These are phyloP conservation scores for Aristolochia californica DNA, from an alignment of 164 flowering plant genomes.

Conservation along the genomic window DNA sequence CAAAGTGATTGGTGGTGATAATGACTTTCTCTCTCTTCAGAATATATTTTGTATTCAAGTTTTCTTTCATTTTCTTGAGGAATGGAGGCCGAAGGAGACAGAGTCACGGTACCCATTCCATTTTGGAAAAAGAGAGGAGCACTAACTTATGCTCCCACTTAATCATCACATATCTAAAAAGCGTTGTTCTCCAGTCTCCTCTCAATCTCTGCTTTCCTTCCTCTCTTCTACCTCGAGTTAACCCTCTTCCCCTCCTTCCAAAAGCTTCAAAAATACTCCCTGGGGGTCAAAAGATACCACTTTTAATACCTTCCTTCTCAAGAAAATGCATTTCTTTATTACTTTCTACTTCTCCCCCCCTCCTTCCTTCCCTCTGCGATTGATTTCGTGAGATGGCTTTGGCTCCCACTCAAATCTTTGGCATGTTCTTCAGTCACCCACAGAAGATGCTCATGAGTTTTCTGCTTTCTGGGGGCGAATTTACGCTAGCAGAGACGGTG, in stretches of 20 bases:
- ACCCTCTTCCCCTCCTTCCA: conserved; percentile 4
- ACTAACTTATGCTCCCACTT: conserved; percentile 13
- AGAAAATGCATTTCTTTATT: conserved; percentile 12
- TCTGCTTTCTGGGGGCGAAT: too few species aligned
- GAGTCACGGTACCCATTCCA: conserved; percentile 6
- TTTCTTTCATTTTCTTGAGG: too few species aligned
- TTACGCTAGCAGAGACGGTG: too few species aligned
- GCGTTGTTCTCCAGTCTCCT: conserved; percentile 16
- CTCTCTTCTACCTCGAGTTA: not conserved
- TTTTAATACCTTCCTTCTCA: conserved; percentile 20
- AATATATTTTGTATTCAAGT: too few species aligned
- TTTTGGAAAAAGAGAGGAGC: conserved; percentile 7
- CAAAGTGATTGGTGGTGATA: too few species aligned
- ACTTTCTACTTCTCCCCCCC: not conserved
- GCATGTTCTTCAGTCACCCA: too few species aligned
- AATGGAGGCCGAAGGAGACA: too few species aligned
- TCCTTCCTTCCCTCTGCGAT: not conserved
- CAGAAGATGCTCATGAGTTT: too few species aligned
- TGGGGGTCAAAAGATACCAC: conserved; percentile 21
- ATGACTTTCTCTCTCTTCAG: too few species aligned
- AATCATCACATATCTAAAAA: conserved; percentile 7
- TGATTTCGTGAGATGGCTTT: not conserved
- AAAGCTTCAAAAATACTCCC: conserved; percentile 11
- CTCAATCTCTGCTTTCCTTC: not conserved
- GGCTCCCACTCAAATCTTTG: too few species aligned